phyloP scores from a whole-genome alignment of 2,329 filamentous ascomycete genomes.

The Venturia oleaginea region DNA sequence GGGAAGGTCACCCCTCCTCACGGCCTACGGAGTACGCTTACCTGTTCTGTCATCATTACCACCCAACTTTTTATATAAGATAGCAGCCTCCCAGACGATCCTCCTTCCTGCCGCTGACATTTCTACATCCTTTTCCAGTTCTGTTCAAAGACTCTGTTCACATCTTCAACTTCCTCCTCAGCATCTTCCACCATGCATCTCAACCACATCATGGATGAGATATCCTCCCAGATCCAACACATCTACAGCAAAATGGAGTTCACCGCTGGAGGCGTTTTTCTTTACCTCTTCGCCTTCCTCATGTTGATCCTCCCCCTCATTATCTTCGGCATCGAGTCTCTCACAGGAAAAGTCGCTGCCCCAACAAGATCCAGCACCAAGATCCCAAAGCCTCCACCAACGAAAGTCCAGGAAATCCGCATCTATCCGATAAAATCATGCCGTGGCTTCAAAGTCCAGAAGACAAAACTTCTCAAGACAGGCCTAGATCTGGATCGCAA shows the following conservation, averaged over 20 bases:
- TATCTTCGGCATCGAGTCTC: constrained; percentile 23
- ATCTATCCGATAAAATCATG: constrained; percentile 61
- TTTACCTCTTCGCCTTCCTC: constrained; percentile 15
- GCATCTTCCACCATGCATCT: not conserved
- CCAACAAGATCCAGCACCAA: not conserved
- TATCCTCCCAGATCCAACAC: not conserved
- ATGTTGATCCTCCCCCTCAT: constrained; percentile 25
- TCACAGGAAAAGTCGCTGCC: constrained; percentile 16
- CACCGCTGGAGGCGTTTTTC: constrained; percentile 9
- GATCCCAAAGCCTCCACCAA: constrained; percentile 26
- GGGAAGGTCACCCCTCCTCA: not conserved
- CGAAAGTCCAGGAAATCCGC: constrained; percentile 39
- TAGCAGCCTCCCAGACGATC: not conserved
- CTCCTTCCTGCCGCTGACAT: not conserved
- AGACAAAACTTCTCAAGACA: constrained; percentile 42
- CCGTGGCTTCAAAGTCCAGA: constrained; percentile 48
- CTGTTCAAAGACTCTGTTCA: not conserved
- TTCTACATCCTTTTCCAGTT: not conserved
- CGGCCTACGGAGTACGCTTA: not conserved
- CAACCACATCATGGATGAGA: not conserved
- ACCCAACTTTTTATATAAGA: not conserved
- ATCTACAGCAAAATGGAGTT: constrained; percentile 8
- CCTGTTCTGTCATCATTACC: not conserved
- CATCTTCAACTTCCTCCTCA: not conserved
- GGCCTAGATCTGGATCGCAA: constrained; percentile 54